These are phyloP conservation scores for Datisca glomerata DNA, from an alignment of 306 rosid species.

Conservation along the genomic window DNA sequence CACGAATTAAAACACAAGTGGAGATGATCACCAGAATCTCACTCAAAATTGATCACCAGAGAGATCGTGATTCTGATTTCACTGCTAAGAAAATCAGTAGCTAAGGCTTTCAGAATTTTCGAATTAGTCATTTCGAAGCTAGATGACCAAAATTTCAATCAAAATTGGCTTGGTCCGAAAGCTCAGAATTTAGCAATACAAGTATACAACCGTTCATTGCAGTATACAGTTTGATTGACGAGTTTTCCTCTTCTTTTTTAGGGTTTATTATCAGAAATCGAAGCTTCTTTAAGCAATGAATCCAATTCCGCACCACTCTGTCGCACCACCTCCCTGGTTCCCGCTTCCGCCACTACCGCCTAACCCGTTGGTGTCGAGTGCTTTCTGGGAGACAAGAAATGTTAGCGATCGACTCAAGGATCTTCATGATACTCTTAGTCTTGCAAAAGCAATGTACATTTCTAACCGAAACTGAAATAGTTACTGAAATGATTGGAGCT, in stretches of 20 bases:
- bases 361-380: constrained; percentile 32
- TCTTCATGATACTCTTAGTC: constrained; percentile 54
- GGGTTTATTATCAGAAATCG: not conserved
- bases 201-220: too few relatives aligned
- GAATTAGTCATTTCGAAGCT: too few relatives aligned
- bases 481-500: not conserved
- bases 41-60: too few relatives aligned
- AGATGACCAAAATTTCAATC: too few relatives aligned
- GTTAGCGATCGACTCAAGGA: constrained; percentile 34
- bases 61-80: too few relatives aligned
- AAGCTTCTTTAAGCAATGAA: constrained; percentile 25
- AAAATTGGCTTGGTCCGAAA: too few relatives aligned
- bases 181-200: too few relatives aligned
- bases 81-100: too few relatives aligned
- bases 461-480: not conserved
- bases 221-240: not conserved
- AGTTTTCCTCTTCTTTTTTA: not conserved
- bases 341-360: constrained; percentile 37
- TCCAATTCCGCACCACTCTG: constrained; percentile 28
- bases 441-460: constrained; percentile 53
- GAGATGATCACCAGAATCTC: too few relatives aligned
- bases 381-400: constrained; percentile 58
- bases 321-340: constrained; percentile 24
- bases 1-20: too few relatives aligned
- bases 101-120: too few relatives aligned